Evolutionary conservation across 1,284 basidiomycete species (phyloP), one percentile per base, ranked within the genome.

Genomic region (Boletus semigastroideus): DNA sequence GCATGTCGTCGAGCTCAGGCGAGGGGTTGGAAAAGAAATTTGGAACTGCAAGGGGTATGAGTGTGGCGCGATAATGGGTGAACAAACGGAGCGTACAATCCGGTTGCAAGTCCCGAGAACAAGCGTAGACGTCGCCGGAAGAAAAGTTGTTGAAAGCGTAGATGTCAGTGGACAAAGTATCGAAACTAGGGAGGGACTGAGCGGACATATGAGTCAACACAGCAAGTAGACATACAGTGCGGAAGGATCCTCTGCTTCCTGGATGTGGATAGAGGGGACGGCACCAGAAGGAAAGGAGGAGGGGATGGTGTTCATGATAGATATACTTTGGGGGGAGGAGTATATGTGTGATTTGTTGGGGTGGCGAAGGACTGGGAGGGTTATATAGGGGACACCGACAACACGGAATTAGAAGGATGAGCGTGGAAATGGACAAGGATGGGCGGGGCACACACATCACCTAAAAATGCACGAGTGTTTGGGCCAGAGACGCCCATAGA

Each of bases 301-400:
- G 19, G 53, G 28, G 30, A 45, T 4, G 46, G 27, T 50, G 34
- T 51, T 46, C 62, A 66, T 68, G 20, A n/a, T 20, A 48, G 20
- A 12, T 46, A 12, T 19, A 37, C 22, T 14, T 30, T 5, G 0
- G 12, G 33, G 16, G 30, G 25, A 17, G 36, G 44, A 37, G 42
- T 36, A 44, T 42, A 33, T 45, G 54, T 19, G 58, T 49, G 49
- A 57, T 40, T 54, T 36, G 53, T 25, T 44, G 41, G 46, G 39
- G n/a, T 6, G 31, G 45, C 28, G 39, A 28, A 6, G 39, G 39
- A 50, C 33, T 17, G 34, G 22, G 42, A 28, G 0, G 20, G 14
- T 60, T 64, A 62, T 66, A 67, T 66, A 65, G 44, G 43, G 42
- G 42, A 16, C 55, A 59, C 55, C 28, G 27, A 45, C 2, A 25